phyloP scores from a whole-genome alignment of 371 early-diverging fungal genomes.

The Phascolomyces articulosus region DNA sequence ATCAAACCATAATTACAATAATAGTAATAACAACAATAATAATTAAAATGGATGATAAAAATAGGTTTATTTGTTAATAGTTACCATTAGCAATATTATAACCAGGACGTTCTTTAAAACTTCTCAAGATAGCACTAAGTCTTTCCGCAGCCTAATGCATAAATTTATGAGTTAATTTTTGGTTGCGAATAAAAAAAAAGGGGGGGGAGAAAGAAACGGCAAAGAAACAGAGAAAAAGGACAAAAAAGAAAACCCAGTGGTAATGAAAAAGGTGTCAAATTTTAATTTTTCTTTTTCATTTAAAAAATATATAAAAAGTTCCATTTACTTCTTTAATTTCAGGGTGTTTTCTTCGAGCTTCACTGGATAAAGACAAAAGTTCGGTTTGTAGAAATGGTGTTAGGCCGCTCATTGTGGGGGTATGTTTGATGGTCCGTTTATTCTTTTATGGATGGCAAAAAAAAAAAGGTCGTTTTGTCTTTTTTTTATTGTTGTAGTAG shows the following conservation, averaged over 20 bases:
- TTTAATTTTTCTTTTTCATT: too few relatives aligned
- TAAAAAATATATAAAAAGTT: constrained; percentile 4
- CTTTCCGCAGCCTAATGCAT: constrained; percentile 60
- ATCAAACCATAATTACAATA: too few relatives aligned
- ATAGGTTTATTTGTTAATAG: background rate
- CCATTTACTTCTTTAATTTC: constrained; percentile 92
- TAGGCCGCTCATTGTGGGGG: constrained; percentile 56
- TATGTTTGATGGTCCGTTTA: background rate
- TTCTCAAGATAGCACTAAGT: constrained; percentile 58
- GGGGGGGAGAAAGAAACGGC: background rate
- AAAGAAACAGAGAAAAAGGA: background rate
- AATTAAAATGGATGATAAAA: too few relatives aligned
- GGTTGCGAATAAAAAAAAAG: background rate
- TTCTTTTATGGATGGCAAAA: constrained; percentile 1
- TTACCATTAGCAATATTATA: constrained; percentile 58
- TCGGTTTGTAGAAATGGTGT: constrained; percentile 83
- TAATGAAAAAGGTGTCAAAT: constrained; percentile 2
- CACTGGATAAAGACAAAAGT: constrained; percentile 85
- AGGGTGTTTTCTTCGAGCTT: constrained; percentile 89
- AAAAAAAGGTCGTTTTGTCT: background rate
- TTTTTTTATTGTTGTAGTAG: too few relatives aligned
- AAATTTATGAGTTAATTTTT: background rate
- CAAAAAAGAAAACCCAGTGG: too few relatives aligned
- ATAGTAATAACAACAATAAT: background rate
- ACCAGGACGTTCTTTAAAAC: constrained; percentile 63